Evolutionary conservation across 352 stramenopile species (phyloP).

Genomic region (Phytophthora pisi): DNA sequence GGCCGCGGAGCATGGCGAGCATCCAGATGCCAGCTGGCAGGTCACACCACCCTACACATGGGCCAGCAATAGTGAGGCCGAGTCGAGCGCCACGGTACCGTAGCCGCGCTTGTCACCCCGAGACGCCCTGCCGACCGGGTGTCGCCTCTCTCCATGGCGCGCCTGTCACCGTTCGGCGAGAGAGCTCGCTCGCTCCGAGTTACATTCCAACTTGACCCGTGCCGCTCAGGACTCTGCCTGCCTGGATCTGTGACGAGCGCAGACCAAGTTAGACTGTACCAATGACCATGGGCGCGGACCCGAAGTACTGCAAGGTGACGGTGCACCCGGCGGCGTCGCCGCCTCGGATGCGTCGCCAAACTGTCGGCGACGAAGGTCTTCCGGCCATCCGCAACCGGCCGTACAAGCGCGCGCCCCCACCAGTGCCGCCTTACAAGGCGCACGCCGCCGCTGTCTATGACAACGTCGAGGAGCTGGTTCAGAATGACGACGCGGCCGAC

Average conservation of each 20-base stretch:
- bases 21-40: slow-evolving; percentile 29
- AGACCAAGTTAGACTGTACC: slow-evolving; percentile 1
- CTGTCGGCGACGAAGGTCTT: slow-evolving; percentile 37
- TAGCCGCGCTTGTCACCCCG: slow-evolving; percentile 14
- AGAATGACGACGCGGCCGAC: slow-evolving; percentile 38
- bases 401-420: slow-evolving; percentile 17
- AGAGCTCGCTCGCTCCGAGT: background rate
- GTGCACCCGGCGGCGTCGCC: slow-evolving; percentile 38
- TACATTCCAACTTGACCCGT: slow-evolving; percentile 36
- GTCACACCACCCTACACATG: slow-evolving; percentile 27
- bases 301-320: slow-evolving; percentile 68
- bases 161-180: slow-evolving; percentile 8
- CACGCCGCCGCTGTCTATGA: slow-evolving; percentile 30
- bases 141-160: slow-evolving; percentile 11
- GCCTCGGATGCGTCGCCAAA: slow-evolving; percentile 43
- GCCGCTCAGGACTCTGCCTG: slow-evolving; percentile 23
- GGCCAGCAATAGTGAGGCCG: slow-evolving; percentile 19
- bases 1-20: slow-evolving; percentile 6
- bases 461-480: slow-evolving; percentile 23
- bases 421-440: slow-evolving; percentile 28
- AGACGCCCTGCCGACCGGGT: slow-evolving; percentile 15
- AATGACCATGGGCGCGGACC: slow-evolving; percentile 39
- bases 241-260: background rate
- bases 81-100: slow-evolving; percentile 10
- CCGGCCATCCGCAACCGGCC: background rate